A percentile compares a stretch with the other conserved stretches of the same genome.
These are phyloP conservation scores for Sphagnum tenellum DNA, from an alignment of 225 moss, liverwort and hornwort genomes.

Conservation along the genomic window DNA sequence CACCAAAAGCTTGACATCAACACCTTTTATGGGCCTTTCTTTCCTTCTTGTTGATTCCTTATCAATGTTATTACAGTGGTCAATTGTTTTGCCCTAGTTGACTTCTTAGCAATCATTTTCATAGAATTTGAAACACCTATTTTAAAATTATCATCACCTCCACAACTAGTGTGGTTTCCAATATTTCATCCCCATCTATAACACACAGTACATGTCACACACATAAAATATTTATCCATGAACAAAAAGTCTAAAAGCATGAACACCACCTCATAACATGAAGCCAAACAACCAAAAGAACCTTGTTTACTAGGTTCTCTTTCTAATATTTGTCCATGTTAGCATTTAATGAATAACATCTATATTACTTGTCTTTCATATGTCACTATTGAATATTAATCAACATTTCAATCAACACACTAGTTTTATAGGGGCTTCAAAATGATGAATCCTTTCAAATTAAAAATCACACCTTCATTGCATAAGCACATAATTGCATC, in stretches of 20 bases:
- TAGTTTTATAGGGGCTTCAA: no score
- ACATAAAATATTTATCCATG: no score
- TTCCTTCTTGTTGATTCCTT: not conserved
- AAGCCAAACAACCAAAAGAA: no score
- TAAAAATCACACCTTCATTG: no score
- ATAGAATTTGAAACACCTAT: conserved; percentile 2
- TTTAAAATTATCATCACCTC: not conserved
- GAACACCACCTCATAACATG: no score
- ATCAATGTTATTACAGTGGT: conserved; percentile 1
- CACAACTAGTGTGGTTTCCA: no score
- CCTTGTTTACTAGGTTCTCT: conserved; percentile 31
- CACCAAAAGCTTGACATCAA: not conserved
- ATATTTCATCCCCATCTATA: no score
- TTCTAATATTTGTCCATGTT: conserved; percentile 64
- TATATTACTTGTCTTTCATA: conserved; percentile 76
- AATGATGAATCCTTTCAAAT: no score
- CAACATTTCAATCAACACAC: no score
- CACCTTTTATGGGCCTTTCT: not conserved
- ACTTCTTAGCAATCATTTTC: not conserved
- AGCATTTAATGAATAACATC: conserved; percentile 65
- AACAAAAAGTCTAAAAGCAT: no score
- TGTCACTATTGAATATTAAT: conserved; percentile 75
- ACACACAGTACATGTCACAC: no score
- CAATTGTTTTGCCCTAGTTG: not conserved
- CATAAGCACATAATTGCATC: no score